Percentiles rank a stretch among this genome's conserved stretches.
These are phyloP conservation scores for Salinomyces thailandicus DNA, from an alignment of 2,329 filamentous ascomycete species.

Conservation along the genomic window DNA sequence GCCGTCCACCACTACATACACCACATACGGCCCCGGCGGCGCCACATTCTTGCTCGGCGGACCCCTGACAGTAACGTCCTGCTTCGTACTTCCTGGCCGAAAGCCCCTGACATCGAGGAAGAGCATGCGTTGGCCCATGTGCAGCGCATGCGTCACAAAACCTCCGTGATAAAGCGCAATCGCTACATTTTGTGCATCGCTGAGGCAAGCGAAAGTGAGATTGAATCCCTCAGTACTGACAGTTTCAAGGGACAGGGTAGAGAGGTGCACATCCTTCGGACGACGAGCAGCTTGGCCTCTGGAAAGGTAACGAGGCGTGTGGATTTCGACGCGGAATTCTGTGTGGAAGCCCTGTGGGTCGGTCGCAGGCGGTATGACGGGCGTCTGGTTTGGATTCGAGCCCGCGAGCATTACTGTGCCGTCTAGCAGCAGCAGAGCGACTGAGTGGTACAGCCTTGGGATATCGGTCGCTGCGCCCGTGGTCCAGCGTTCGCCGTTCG, in stretches of 20 bases:
- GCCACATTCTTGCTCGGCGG: conserved; percentile 44
- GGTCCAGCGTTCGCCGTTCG: conserved; percentile 41
- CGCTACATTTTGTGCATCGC: conserved; percentile 35
- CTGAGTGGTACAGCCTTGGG: conserved; percentile 48
- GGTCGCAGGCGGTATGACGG: conserved; percentile 36
- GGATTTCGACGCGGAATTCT: conserved; percentile 53
- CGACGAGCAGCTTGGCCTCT: conserved; percentile 40
- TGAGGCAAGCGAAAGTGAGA: conserved; percentile 39
- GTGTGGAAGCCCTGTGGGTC: conserved; percentile 42
- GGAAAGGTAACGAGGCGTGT: conserved; percentile 50
- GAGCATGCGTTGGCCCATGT: conserved; percentile 51
- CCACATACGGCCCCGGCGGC: conserved; percentile 48
- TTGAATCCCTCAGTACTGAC: conserved; percentile 34
- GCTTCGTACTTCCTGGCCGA: conserved; percentile 28
- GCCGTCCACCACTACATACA: conserved; percentile 47
- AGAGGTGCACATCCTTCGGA: conserved; percentile 39
- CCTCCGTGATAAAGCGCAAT: conserved; percentile 48
- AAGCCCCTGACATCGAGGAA: conserved; percentile 43
- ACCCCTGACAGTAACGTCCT: conserved; percentile 42
- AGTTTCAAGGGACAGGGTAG: conserved; percentile 33
- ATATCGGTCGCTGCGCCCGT: conserved; percentile 34
- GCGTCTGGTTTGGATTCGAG: conserved; percentile 51
- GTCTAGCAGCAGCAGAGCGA: conserved; percentile 49
- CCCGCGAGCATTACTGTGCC: conserved; percentile 50
- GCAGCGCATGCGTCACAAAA: conserved; percentile 49